Conservation (phyloP, 371 early-diverging fungal genomes). For the Massospora cicadina region DNA sequence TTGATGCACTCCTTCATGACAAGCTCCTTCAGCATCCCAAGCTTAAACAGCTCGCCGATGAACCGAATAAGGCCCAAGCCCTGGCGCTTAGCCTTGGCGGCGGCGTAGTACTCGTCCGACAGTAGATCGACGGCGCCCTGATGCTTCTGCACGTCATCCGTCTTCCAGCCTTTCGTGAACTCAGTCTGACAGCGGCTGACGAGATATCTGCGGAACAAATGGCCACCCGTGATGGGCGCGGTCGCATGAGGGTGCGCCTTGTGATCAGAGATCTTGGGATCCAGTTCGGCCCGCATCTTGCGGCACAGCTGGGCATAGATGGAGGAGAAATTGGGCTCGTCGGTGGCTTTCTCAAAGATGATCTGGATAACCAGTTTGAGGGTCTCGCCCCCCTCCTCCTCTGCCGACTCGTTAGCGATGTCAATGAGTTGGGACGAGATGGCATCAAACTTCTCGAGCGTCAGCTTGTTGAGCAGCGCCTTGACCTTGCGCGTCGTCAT, state of each 20-base stretch:
- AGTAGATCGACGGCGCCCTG: constrained; percentile 29
- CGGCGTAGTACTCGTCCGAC: constrained; percentile 64
- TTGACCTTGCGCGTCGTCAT: constrained; percentile 60
- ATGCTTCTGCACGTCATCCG: constrained; percentile 26
- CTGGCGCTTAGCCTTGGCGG: constrained; percentile 82
- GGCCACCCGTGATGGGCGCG: constrained; percentile 34
- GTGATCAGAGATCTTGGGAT: constrained; percentile 32
- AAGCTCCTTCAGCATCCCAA: constrained; percentile 67
- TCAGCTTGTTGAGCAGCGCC: constrained; percentile 83
- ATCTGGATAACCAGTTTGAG: constrained; percentile 60
- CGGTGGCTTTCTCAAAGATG: constrained; percentile 87
- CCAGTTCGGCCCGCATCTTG: constrained; percentile 37
- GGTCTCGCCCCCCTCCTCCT: constrained; percentile 45
- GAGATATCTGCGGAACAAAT: constrained; percentile 74
- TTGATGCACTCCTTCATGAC: constrained; percentile 80
- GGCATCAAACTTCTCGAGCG: constrained; percentile 79
- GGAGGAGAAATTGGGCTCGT: constrained; percentile 72
- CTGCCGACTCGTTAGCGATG: constrained; percentile 45
- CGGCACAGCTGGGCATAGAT: constrained; percentile 82
- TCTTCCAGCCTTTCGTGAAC: constrained; percentile 71
- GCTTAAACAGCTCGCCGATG: constrained; percentile 89
- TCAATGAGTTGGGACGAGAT: constrained; percentile 67
- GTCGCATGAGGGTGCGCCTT: constrained; percentile 28
- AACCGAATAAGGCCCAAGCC: constrained; percentile 83
- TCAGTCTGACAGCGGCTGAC: constrained; percentile 80